Evolutionary conservation across 352 stramenopile genomes (phyloP).

Genomic region (Globisporangium camurandrum): DNA sequence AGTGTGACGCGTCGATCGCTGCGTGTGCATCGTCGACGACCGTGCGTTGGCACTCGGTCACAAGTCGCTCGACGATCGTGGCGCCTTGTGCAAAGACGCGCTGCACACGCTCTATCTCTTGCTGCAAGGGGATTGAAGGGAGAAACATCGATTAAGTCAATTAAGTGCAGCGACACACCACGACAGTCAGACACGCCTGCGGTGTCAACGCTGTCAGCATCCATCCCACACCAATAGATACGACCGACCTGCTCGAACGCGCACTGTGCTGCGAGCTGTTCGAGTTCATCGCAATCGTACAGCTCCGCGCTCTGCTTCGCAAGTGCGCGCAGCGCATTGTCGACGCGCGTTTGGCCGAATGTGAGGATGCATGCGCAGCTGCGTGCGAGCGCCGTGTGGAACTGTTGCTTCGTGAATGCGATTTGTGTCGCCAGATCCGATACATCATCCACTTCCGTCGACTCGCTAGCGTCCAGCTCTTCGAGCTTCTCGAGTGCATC

Average conservation of each 20-base stretch:
- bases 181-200: background rate
- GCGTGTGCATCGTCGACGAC: conserved; percentile 10
- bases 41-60: background rate
- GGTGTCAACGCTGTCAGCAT: too few relatives aligned
- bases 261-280: conserved; percentile 3
- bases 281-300: conserved; percentile 7
- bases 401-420: background rate
- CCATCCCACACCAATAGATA: too few relatives aligned
- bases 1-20: conserved; percentile 4
- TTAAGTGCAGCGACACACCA: background rate
- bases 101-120: conserved; percentile 6
- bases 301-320: conserved; percentile 2
- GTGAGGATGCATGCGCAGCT: conserved; percentile 8
- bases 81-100: conserved; percentile 6
- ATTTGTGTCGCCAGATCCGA: background rate
- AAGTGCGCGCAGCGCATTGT: conserved; percentile 2
- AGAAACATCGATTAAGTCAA: background rate
- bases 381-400: conserved; percentile 1
- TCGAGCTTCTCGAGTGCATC: conserved; percentile 2
- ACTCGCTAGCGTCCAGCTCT: conserved; percentile 5
- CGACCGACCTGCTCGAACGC: conserved; percentile 18
- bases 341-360: conserved; percentile 2
- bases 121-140: background rate
- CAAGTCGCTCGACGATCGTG: background rate
- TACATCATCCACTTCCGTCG: background rate